Conservation (phyloP, 768 basidiomycete species). For the Termitomyces titanicus region DNA sequence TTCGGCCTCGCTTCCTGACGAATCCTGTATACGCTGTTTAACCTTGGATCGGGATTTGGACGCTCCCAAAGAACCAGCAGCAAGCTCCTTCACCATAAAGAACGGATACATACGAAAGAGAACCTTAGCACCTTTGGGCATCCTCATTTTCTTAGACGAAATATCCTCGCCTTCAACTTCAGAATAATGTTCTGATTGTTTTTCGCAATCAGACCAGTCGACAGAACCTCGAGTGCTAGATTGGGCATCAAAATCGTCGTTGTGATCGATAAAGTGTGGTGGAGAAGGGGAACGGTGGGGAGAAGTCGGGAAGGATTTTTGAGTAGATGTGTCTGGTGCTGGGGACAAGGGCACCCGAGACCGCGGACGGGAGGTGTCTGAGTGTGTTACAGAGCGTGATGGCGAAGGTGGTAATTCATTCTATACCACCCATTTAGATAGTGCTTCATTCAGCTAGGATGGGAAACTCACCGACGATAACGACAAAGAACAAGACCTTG, state of each 20-base stretch:
- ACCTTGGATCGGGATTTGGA: slow-evolving; percentile 10
- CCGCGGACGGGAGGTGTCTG: not conserved
- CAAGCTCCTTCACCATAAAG: slow-evolving; percentile 41
- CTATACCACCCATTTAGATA: not conserved
- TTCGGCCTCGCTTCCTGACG: slow-evolving; percentile 27
- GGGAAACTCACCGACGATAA: not conserved
- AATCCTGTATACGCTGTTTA: slow-evolving; percentile 9
- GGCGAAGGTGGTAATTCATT: not conserved
- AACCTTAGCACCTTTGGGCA: slow-evolving; percentile 31
- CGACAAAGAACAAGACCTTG: not conserved
- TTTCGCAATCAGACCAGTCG: slow-evolving; percentile 2
- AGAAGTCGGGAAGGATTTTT: not conserved
- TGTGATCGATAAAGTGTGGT: not conserved
- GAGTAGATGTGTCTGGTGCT: not conserved
- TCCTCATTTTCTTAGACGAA: not conserved
- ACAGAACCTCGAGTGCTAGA: not conserved
- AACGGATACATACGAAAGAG: slow-evolving; percentile 52
- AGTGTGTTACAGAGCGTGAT: not conserved
- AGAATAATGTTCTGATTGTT: not conserved
- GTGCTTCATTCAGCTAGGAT: not conserved
- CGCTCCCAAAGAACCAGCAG: slow-evolving; percentile 13
- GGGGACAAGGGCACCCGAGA: not conserved
- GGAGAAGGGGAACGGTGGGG: not conserved
- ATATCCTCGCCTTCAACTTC: not conserved
- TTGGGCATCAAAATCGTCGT: not conserved